Evolutionary conservation across 2,329 filamentous ascomycete species (phyloP).

Genomic region (Pseudocercospora fijiensis): DNA sequence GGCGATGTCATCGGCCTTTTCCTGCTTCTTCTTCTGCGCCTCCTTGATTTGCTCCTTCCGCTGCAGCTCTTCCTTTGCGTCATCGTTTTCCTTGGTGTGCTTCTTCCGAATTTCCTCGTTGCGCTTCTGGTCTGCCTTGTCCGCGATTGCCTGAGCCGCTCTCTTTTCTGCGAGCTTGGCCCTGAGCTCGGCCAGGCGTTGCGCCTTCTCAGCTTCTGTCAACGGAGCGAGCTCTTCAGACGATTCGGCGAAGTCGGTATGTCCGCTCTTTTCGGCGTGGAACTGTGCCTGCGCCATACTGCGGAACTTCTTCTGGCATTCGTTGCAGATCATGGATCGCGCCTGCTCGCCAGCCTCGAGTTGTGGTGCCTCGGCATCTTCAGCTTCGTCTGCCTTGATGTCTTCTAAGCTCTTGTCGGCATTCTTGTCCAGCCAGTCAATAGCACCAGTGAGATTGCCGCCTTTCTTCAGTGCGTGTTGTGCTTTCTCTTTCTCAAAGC

Average conservation of each 20-base stretch:
- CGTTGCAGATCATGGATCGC: constrained; percentile 85
- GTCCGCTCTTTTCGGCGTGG: constrained; percentile 86
- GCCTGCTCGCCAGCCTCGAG: constrained; percentile 70
- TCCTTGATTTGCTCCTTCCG: constrained; percentile 92
- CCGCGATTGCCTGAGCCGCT: constrained; percentile 64
- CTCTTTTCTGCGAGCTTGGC: constrained; percentile 71
- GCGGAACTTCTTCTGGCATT: constrained; percentile 89
- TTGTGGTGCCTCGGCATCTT: constrained; percentile 51
- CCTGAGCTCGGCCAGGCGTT: constrained; percentile 72
- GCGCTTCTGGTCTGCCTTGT: constrained; percentile 77
- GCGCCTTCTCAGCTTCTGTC: constrained; percentile 86
- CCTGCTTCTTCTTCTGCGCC: constrained; percentile 77
- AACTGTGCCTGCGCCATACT: constrained; percentile 79
- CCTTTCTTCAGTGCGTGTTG: constrained; percentile 81
- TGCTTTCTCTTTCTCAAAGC: constrained; percentile 79
- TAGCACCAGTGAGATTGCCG: constrained; percentile 75
- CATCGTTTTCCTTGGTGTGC: constrained; percentile 82
- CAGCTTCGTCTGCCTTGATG: constrained; percentile 56
- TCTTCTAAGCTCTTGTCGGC: constrained; percentile 84
- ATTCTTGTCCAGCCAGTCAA: constrained; percentile 93
- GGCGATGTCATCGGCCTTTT: constrained; percentile 81
- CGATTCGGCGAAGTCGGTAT: constrained; percentile 88
- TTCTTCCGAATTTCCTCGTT: constrained; percentile 87
- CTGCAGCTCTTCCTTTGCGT: constrained; percentile 82
- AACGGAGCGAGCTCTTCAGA: constrained; percentile 88